phyloP scores from a whole-genome alignment of 2,329 filamentous ascomycete species.

The Penicillium concentricum region DNA sequence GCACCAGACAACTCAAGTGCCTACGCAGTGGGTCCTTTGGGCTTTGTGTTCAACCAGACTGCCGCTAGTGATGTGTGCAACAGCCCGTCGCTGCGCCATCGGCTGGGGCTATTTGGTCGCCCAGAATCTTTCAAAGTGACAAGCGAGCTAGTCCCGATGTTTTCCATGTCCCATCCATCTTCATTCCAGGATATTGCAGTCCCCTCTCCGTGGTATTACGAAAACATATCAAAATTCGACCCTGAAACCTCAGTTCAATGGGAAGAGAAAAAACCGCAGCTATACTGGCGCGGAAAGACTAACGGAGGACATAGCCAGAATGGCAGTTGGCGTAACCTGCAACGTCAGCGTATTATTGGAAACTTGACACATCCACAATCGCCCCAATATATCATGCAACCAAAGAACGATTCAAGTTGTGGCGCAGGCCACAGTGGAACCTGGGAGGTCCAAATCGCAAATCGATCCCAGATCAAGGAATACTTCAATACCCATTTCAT shows the following conservation, averaged over 20 bases:
- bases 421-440: not conserved
- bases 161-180: constrained; percentile 13
- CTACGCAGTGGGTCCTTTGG: constrained; percentile 3
- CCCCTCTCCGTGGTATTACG: constrained; percentile 15
- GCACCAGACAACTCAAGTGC: not conserved
- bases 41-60: constrained; percentile 12
- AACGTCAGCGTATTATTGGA: constrained; percentile 75
- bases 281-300: constrained; percentile 94
- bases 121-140: constrained; percentile 13
- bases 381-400: constrained; percentile 51
- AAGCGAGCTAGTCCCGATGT: constrained; percentile 11
- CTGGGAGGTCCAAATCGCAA: not conserved
- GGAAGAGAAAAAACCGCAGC: constrained; percentile 59
- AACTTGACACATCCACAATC: constrained; percentile 67
- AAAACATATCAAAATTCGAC: constrained; percentile 1
- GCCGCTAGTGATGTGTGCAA: constrained; percentile 12
- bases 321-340: constrained; percentile 80
- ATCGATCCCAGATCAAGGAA: constrained; percentile 60
- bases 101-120: constrained; percentile 8
- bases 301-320: constrained; percentile 82
- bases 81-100: constrained; percentile 9
- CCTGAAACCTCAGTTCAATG: constrained; percentile 1
- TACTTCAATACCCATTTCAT: constrained; percentile 80
- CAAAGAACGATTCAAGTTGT: constrained; percentile 49
- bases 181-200: constrained; percentile 16